phyloP scores from a whole-genome alignment of 2,329 filamentous ascomycete genomes.

The Pestalotiopsis sp. region DNA sequence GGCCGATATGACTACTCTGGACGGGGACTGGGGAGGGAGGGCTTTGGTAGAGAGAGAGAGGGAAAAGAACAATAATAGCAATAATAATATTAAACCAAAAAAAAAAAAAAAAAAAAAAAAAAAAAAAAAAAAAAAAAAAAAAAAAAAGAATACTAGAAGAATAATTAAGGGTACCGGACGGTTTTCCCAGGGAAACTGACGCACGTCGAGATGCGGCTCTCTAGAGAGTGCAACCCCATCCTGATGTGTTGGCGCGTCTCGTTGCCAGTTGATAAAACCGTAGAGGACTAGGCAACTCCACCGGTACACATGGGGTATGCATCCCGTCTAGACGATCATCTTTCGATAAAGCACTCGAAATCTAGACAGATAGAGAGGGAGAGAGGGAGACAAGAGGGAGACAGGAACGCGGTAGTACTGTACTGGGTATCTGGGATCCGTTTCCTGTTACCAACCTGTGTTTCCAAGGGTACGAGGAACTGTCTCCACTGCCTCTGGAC shows the following conservation, averaged over 20 bases:
- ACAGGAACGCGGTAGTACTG: slow-evolving; percentile 1
- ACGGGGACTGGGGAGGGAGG: neutral
- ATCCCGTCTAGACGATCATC: slow-evolving; percentile 48
- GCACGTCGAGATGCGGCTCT: slow-evolving; percentile 68
- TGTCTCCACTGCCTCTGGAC: no score
- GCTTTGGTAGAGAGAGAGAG: neutral
- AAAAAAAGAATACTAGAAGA: slow-evolving; percentile 9
- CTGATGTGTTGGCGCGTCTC: slow-evolving; percentile 90
- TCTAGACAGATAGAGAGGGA: slow-evolving; percentile 15
- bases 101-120: slow-evolving; percentile 15
- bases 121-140: slow-evolving; percentile 10
- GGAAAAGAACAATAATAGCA: neutral
- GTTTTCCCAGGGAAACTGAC: slow-evolving; percentile 46
- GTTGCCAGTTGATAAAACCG: slow-evolving; percentile 75
- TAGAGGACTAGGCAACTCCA: slow-evolving; percentile 65
- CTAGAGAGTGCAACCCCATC: slow-evolving; percentile 63
- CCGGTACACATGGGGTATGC: slow-evolving; percentile 53
- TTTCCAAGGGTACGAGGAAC: no score
- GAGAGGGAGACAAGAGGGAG: neutral
- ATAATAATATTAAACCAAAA: neutral
- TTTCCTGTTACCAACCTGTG: slow-evolving; percentile 15
- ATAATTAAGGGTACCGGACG: slow-evolving; percentile 28
- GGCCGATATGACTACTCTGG: slow-evolving; percentile 24
- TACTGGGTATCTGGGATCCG: slow-evolving; percentile 28
- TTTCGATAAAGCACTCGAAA: slow-evolving; percentile 42